Percentiles rank a stretch among this genome's conserved stretches.
Evolutionary conservation across 768 basidiomycete genomes (phyloP).

Genomic region (Amanita exitialis): DNA sequence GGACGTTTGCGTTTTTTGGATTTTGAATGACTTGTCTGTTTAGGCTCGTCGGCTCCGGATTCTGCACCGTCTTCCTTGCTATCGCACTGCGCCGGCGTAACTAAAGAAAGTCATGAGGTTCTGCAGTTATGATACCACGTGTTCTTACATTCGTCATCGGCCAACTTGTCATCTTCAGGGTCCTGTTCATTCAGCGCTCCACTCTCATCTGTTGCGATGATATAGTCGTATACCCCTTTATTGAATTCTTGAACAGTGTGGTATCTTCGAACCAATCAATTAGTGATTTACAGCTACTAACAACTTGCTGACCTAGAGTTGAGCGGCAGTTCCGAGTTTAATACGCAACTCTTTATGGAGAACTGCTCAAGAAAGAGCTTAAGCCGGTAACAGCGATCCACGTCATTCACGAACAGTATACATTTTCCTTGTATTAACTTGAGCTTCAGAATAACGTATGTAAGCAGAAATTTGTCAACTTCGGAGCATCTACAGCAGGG

Average conservation of each 20-base stretch:
- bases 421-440: conserved; percentile 94
- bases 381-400: conserved; percentile 88
- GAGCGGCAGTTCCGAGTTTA: conserved; percentile 91
- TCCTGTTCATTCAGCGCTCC: conserved; percentile 41
- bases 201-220: conserved; percentile 94
- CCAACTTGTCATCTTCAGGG: conserved; percentile 25
- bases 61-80: conserved; percentile 11
- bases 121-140: not conserved
- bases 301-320: conserved; percentile 61
- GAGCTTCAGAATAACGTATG: conserved; percentile 94
- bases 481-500: conserved; percentile 60
- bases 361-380: conserved; percentile 99
- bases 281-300: not conserved
- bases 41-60: conserved; percentile 11
- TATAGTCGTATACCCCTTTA: conserved; percentile 96
- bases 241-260: conserved; percentile 99
- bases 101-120: conserved; percentile 20
- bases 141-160: conserved; percentile 18
- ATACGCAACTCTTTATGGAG: conserved; percentile 89
- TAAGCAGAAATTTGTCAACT: conserved; percentile 93
- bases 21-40: conserved; percentile 11
- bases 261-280: conserved; percentile 40
- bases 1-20: conserved; percentile 52
- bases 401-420: conserved; percentile 93
- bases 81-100: conserved; percentile 45